phyloP scores from a whole-genome alignment of 139 green algal genomes.

The Ettlia oleoabundans region DNA sequence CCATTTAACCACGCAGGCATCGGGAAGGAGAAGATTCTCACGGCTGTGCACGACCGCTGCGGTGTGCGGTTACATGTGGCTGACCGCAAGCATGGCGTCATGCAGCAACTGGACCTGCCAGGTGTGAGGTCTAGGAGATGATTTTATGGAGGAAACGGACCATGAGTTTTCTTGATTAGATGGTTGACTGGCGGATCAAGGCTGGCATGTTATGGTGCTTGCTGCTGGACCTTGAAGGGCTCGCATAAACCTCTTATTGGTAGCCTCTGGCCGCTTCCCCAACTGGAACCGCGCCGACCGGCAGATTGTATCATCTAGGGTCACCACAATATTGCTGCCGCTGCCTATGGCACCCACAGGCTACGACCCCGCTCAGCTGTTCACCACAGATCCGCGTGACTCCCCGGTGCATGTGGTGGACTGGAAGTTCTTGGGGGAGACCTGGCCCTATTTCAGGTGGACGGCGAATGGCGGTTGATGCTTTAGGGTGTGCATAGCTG shows the following conservation, averaged over 20 bases:
- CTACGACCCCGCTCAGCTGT: conserved; percentile 46
- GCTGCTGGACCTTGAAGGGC: too few relatives aligned
- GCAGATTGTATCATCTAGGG: neutral
- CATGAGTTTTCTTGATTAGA: too few relatives aligned
- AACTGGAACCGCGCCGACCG: neutral
- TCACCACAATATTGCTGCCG: neutral
- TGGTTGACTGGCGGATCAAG: too few relatives aligned
- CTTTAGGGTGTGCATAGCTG: too few relatives aligned
- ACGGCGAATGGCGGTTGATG: too few relatives aligned
- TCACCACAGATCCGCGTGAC: conserved; percentile 57
- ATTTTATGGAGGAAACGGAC: neutral
- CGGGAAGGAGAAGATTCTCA: conserved; percentile 84
- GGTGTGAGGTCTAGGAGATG: conserved; percentile 12
- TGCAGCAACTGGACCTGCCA: conserved; percentile 57
- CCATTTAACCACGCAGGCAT: too few relatives aligned
- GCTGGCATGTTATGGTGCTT: too few relatives aligned
- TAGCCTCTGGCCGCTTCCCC: too few relatives aligned
- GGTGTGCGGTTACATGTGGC: conserved; percentile 61
- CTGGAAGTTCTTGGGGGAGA: conserved; percentile 76
- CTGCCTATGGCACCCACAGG: conserved; percentile 7
- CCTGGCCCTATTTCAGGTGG: conserved; percentile 94
- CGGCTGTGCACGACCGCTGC: conserved; percentile 55
- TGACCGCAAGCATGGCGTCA: conserved; percentile 66
- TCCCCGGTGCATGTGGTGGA: conserved; percentile 61
- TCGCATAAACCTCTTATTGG: too few relatives aligned